These are phyloP conservation scores for Wallacemonas sp. DNA, from an alignment of 208 protist species.

Conservation along the genomic window DNA sequence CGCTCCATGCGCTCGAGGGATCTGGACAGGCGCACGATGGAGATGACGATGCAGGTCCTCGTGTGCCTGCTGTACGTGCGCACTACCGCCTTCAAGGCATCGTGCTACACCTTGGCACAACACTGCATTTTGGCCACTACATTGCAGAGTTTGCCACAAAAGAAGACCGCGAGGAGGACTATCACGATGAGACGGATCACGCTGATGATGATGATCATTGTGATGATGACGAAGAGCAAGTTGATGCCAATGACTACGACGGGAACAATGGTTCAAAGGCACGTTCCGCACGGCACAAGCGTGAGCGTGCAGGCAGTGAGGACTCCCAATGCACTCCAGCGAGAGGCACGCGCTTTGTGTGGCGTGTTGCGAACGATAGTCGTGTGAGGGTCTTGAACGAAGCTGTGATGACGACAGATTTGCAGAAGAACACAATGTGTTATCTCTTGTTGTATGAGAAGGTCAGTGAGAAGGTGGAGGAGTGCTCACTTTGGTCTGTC, in stretches of 20 bases:
- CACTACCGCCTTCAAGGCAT: conserved; percentile 44
- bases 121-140: conserved; percentile 66
- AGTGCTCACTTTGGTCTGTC: conserved; percentile 38
- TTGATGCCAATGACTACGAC: not conserved
- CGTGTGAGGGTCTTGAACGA: conserved; percentile 25
- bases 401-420: not conserved
- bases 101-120: conserved; percentile 54
- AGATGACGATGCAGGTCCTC: conserved; percentile 1
- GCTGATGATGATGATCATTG: not conserved
- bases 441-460: conserved; percentile 80
- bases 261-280: no score
- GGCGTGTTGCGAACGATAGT: conserved; percentile 57
- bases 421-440: conserved; percentile 18
- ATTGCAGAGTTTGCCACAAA: conserved; percentile 52
- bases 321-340: not conserved
- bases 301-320: conserved; percentile 2
- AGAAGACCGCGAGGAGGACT: no score
- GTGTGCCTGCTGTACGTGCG: conserved; percentile 28
- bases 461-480: conserved; percentile 40
- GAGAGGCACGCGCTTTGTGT: conserved; percentile 18
- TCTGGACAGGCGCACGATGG: not conserved
- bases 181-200: no score
- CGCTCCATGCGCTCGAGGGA: no score
- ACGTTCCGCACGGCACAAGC: no score
- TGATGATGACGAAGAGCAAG: not conserved